Evolutionary conservation across 371 early-diverging fungal species (phyloP).

Genomic region (Mortierella sp.): DNA sequence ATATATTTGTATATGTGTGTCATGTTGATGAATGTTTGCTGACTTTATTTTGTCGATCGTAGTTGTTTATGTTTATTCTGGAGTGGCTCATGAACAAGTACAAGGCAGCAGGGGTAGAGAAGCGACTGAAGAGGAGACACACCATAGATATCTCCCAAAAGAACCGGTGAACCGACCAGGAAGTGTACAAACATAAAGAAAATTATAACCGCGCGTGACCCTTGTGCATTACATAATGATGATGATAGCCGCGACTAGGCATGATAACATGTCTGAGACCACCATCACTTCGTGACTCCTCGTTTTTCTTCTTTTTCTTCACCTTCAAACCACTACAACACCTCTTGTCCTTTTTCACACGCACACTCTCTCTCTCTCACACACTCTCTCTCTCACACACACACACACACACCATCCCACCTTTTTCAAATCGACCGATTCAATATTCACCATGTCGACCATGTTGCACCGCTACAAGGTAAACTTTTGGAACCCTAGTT

Average conservation of each 20-base stretch:
- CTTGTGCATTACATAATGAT: no score
- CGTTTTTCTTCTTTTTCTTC: neutral
- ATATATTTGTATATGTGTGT: neutral
- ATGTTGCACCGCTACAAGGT: conserved; percentile 18
- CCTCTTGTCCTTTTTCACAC: neutral
- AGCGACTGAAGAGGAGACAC: conserved; percentile 21
- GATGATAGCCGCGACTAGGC: neutral
- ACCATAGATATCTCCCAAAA: conserved; percentile 22
- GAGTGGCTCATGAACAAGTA: conserved; percentile 31
- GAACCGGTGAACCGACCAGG: neutral
- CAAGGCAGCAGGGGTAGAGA: conserved; percentile 32
- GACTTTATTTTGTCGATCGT: neutral
- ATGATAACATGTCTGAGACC: neutral
- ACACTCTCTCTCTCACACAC: no score
- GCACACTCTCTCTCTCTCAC: no score
- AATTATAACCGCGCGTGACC: neutral
- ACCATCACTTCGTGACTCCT: no score
- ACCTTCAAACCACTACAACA: no score
- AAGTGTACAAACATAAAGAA: neutral
- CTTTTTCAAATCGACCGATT: neutral
- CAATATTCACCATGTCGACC: conserved; percentile 8
- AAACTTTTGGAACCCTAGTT: neutral
- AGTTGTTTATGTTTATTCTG: conserved; percentile 19
- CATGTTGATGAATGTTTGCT: neutral
- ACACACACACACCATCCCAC: neutral